A percentile compares a stretch with the other conserved stretches of the same genome.
These are phyloP conservation scores for Alloteropsis angusta DNA, from an alignment of 202 grass and related monocot species.

Conservation along the genomic window DNA sequence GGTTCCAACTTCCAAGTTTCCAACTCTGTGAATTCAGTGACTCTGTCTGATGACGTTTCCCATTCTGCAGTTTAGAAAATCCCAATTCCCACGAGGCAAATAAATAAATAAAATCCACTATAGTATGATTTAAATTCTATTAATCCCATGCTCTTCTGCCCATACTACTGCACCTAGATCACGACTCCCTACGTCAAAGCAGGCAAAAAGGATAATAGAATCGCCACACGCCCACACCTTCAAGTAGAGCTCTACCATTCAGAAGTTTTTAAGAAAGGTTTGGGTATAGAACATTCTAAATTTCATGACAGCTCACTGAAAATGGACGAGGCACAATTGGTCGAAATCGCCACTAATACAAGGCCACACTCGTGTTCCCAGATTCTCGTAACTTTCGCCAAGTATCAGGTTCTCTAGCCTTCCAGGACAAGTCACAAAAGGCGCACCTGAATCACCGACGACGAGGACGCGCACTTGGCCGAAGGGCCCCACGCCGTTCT, in stretches of 20 bases:
- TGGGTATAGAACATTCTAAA: neutral
- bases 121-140: neutral
- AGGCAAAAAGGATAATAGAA: neutral
- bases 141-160: neutral
- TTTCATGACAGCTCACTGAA: neutral
- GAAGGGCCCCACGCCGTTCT: constrained; percentile 59
- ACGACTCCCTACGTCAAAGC: neutral
- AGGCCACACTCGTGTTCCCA: neutral
- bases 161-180: neutral
- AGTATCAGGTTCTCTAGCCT: neutral
- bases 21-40: neutral
- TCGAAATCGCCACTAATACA: neutral
- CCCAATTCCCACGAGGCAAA: neutral
- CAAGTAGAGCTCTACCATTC: neutral
- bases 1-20: neutral
- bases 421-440: neutral
- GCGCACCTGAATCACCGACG: constrained; percentile 77
- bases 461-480: constrained; percentile 87
- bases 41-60: too few relatives aligned
- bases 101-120: neutral
- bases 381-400: neutral
- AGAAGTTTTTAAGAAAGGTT: neutral
- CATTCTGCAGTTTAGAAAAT: neutral
- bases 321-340: neutral
- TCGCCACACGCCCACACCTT: neutral